A percentile compares a stretch with the other conserved stretches of the same genome.
phyloP scores from a whole-genome alignment of 75 land plant genomes.

The Larix kaempferi region DNA sequence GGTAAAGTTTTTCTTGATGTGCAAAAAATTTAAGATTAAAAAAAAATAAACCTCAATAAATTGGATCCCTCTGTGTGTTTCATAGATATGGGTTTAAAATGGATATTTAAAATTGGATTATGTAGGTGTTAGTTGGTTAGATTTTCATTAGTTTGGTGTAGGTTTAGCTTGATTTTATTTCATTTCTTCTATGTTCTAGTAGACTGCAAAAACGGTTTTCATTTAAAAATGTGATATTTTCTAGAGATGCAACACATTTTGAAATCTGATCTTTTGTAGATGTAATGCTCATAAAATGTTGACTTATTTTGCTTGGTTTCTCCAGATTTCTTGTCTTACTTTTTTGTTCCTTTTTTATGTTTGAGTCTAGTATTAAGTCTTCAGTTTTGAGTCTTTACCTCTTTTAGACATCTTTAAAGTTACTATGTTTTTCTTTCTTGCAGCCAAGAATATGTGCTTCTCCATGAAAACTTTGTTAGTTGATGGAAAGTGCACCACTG shows the following conservation, averaged over 20 bases:
- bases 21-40: too few relatives aligned
- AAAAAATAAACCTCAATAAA: too few relatives aligned
- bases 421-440: conserved; percentile 3
- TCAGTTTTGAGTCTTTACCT: not conserved
- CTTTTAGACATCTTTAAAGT: not conserved
- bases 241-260: not conserved
- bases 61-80: too few relatives aligned
- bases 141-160: not conserved
- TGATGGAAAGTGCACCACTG: not conserved
- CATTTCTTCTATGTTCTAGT: too few relatives aligned
- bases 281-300: not conserved
- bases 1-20: too few relatives aligned
- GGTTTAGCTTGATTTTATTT: not conserved
- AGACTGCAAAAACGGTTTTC: too few relatives aligned
- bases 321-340: not conserved
- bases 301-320: not conserved
- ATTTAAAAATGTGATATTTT: not conserved
- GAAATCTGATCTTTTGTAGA: not conserved
- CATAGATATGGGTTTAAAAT: too few relatives aligned
- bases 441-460: conserved; percentile 70
- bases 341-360: not conserved
- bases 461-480: conserved; percentile 57
- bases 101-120: not conserved
- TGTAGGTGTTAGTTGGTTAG: not conserved
- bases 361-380: not conserved